Base-by-base conservation (phyloP, 2,329 filamentous ascomycete genomes). In the Coniochaeta sp. region DNA sequence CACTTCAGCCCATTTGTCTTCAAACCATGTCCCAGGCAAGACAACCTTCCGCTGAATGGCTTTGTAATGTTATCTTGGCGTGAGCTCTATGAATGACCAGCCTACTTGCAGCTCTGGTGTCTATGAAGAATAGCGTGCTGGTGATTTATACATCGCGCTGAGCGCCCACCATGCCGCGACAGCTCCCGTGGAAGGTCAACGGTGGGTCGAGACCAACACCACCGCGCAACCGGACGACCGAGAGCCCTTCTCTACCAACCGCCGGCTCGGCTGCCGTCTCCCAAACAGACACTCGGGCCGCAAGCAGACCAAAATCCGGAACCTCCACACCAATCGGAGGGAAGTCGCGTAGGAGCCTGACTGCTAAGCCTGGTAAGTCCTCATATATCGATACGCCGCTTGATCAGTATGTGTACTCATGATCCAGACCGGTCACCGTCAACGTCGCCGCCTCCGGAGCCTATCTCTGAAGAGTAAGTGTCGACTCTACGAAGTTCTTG, bases 391-490 rank as follows among this genome's bases (percentile, higher is more conserved):
- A 24, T 55, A 36, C 17, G 26, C 26, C 12, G 9, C 24, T 14
- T 22, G 16, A 34, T 55, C 16, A 36, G 52, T 28, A 50, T 10
- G 4, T 6, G 3, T 12, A 55, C 32, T 38, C 12, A 58, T 26
- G 30, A 19, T 28, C 9, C 60, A 68, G 65, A 36, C 32, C 68
- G 70, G 24, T 68, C 70, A 0, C 69, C 68, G 8, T 72, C 71
- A 5, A 70, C 70, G 2, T 72, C 71, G 14, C 70, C 71, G 1
- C 69, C 71, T 1, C 69, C 70, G 0, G 67, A 67, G 16, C 68
- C 69, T 17, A 65, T 66, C 1, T 58, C 61, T 1, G 71, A 73
- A 58, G 66, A 66, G 65, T 69, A 62, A 16, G 66, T 61, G 34
- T 22, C 32, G n/a, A 14, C 9, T 14, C 32, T 24, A 24, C n/a